Percentiles rank a stretch among this genome's conserved stretches.
phyloP scores from a whole-genome alignment of 176 grass and related monocot genomes.

The Cymbopogon citratus region DNA sequence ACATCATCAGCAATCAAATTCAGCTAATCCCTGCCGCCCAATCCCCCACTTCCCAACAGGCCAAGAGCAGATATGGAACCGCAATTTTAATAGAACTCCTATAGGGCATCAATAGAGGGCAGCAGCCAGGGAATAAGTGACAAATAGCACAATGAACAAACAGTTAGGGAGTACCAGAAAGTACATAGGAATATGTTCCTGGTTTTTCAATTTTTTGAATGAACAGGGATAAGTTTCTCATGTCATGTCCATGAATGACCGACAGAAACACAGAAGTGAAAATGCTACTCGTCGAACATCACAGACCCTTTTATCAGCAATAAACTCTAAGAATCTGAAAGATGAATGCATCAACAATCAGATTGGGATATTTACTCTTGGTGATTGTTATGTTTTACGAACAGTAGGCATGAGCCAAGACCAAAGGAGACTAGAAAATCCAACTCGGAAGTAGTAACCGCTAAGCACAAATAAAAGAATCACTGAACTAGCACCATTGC shows the following conservation, averaged over 20 bases:
- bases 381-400: too few species aligned
- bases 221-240: not conserved
- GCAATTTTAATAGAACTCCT: too few species aligned
- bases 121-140: not conserved
- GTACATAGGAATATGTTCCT: not conserved
- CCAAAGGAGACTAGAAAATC: not conserved
- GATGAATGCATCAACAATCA: not conserved
- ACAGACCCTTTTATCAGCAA: not conserved
- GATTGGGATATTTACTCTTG: too few species aligned
- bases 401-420: not conserved
- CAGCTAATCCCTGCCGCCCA: too few species aligned
- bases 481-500: not conserved
- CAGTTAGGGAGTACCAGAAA: not conserved
- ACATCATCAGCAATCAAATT: too few species aligned
- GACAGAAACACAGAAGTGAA: not conserved
- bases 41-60: too few species aligned
- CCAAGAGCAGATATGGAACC: too few species aligned
- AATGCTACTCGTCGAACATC: not conserved
- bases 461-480: not conserved
- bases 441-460: not conserved
- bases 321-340: not conserved
- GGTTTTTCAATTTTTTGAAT: not conserved
- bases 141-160: constrained; percentile 9
- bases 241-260: not conserved
- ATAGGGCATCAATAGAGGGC: not conserved